phyloP scores from a whole-genome alignment of 768 basidiomycete genomes.

The Agrocybe praecox region DNA sequence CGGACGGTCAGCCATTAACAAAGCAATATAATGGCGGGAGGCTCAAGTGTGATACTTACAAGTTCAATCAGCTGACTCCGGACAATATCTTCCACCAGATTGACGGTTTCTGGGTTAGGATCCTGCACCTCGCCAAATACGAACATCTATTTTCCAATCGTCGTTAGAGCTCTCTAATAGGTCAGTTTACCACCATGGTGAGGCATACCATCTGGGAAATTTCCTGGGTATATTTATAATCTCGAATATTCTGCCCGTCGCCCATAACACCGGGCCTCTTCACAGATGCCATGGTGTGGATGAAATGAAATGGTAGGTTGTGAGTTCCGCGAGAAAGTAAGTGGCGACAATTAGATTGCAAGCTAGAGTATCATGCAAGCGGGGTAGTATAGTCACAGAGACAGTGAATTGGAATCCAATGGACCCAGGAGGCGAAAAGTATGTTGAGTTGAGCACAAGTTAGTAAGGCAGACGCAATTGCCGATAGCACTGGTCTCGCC shows the following conservation, averaged over 20 bases:
- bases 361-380: too few species aligned
- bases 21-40: background rate
- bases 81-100: constrained; percentile 95
- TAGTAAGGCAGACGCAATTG: too few species aligned
- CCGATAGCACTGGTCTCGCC: too few species aligned
- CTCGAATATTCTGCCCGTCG: constrained; percentile 25
- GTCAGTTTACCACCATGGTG: background rate
- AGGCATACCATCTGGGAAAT: constrained; percentile 87
- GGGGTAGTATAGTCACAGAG: too few species aligned
- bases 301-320: background rate
- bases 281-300: constrained; percentile 12
- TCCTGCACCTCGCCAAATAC: constrained; percentile 97
- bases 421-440: too few species aligned
- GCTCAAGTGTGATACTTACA: constrained; percentile 44
- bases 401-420: too few species aligned
- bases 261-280: constrained; percentile 7
- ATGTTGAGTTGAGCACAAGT: too few species aligned
- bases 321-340: too few species aligned
- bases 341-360: too few species aligned
- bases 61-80: constrained; percentile 90
- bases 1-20: background rate
- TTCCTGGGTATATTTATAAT: constrained; percentile 90
- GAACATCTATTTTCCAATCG: constrained; percentile 71
- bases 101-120: constrained; percentile 83
- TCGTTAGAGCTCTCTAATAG: background rate